These are phyloP conservation scores for Oligophagozyma castellii DNA, from an alignment of 1,139 yeast species.

Conservation along the genomic window DNA sequence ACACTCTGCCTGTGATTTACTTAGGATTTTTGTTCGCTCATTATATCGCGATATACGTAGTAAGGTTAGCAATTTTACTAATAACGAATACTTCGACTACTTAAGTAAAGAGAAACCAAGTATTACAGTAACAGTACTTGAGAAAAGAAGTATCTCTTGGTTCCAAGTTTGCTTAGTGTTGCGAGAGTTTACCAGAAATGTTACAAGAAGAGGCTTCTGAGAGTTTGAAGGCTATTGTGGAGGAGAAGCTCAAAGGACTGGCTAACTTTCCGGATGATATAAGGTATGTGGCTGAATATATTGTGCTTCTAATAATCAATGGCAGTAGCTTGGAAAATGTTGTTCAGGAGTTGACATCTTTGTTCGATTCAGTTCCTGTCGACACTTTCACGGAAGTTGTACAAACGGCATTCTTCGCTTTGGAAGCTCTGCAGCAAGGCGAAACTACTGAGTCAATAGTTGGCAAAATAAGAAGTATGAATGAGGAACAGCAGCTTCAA, in stretches of 20 bases:
- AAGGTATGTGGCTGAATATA: slow-evolving; percentile 67
- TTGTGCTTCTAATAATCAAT: slow-evolving; percentile 58
- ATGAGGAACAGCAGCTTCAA: slow-evolving; percentile 4
- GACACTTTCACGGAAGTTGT: slow-evolving; percentile 28
- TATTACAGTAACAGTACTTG: too few species aligned
- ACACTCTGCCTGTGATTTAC: too few species aligned
- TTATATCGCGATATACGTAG: too few species aligned
- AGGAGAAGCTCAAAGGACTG: slow-evolving; percentile 23
- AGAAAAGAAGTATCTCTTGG: too few species aligned
- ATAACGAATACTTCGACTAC: too few species aligned
- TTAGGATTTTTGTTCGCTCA: too few species aligned
- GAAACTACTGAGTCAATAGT: slow-evolving; percentile 21
- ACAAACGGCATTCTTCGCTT: slow-evolving; percentile 42
- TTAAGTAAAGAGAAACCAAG: too few species aligned
- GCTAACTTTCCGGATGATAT: slow-evolving; percentile 47
- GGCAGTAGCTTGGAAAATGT: slow-evolving; percentile 55
- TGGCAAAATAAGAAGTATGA: slow-evolving; percentile 16
- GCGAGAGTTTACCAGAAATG: slow-evolving; percentile 14
- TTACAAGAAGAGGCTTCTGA: slow-evolving; percentile 22
- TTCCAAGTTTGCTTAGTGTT: too few species aligned
- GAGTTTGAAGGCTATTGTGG: slow-evolving; percentile 25
- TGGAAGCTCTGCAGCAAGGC: slow-evolving; percentile 30
- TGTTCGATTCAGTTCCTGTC: slow-evolving; percentile 53
- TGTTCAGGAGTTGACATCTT: slow-evolving; percentile 45
- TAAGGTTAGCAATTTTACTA: too few species aligned